These are phyloP conservation scores for Leishmania martiniquensis DNA, from an alignment of 208 protist genomes.

Conservation along the genomic window DNA sequence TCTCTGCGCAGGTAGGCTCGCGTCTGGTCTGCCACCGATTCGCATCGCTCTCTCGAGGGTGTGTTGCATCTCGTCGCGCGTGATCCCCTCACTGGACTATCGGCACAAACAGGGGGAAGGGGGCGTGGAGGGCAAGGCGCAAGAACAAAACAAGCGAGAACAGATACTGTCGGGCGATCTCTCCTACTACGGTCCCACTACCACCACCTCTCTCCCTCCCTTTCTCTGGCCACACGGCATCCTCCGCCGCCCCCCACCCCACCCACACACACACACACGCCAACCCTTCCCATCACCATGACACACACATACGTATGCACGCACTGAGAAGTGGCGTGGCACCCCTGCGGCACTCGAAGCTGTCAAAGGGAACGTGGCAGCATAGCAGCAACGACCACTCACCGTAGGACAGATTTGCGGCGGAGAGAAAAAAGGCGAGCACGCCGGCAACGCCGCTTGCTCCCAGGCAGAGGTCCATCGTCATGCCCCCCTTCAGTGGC, in stretches of 20 bases:
- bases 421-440: background rate
- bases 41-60: no score
- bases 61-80: no score
- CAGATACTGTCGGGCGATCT: no score
- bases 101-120: no score
- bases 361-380: background rate
- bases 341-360: background rate
- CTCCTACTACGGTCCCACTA: no score
- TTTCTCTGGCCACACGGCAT: no score
- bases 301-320: background rate
- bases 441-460: background rate
- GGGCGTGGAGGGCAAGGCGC: no score
- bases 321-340: background rate
- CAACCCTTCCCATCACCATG: background rate
- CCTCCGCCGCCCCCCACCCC: background rate
- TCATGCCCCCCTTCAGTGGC: slow-evolving; percentile 84
- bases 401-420: no score
- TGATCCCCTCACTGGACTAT: no score
- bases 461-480: background rate
- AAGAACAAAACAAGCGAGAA: no score
- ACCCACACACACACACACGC: background rate
- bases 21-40: no score
- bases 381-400: background rate
- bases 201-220: background rate
- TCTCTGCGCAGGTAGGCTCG: no score